Evolutionary conservation across 192 early-diverging fungal genomes (phyloP).

Genomic region (Geranomyces michiganensis): DNA sequence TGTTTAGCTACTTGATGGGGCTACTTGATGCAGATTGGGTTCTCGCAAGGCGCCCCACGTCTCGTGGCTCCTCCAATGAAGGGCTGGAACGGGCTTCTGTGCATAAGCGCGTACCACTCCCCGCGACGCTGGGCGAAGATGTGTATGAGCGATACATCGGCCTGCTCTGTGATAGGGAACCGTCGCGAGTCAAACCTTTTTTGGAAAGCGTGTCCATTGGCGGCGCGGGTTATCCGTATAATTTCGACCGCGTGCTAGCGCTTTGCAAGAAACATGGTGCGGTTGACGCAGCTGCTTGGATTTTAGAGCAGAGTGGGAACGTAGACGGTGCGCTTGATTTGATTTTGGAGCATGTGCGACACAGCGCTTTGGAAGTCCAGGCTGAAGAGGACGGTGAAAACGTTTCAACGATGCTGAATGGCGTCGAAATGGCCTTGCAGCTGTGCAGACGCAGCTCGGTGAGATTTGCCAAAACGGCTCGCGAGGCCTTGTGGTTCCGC

Average conservation of each 20-base stretch:
- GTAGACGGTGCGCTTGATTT: conserved; percentile 36
- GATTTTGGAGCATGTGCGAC: conserved; percentile 24
- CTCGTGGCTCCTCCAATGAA: background rate
- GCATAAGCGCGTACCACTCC: background rate
- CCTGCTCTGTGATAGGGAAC: conserved; percentile 34
- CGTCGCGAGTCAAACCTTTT: conserved; percentile 31
- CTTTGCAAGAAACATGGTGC: conserved; percentile 34
- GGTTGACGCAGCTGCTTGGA: conserved; percentile 42
- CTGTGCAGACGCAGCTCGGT: conserved; percentile 35
- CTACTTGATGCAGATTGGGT: conserved; percentile 39
- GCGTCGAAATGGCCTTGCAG: conserved; percentile 27
- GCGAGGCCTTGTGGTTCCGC: conserved; percentile 43
- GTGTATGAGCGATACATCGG: conserved; percentile 41
- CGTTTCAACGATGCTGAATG: background rate
- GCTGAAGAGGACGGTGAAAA: conserved; percentile 6
- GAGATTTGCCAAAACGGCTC: conserved; percentile 26
- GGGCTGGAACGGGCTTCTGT: background rate
- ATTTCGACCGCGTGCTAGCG: conserved; percentile 36
- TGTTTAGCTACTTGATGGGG: conserved; percentile 34
- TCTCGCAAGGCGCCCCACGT: background rate
- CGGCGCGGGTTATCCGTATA: conserved; percentile 38
- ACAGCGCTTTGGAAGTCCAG: background rate
- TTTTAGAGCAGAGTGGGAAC: conserved; percentile 43
- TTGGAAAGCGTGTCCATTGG: conserved; percentile 22
- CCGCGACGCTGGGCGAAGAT: conserved; percentile 7